Base-by-base conservation (phyloP, 129 eudicot genomes). In the sunflower (Helianthus annuus) region DNA sequence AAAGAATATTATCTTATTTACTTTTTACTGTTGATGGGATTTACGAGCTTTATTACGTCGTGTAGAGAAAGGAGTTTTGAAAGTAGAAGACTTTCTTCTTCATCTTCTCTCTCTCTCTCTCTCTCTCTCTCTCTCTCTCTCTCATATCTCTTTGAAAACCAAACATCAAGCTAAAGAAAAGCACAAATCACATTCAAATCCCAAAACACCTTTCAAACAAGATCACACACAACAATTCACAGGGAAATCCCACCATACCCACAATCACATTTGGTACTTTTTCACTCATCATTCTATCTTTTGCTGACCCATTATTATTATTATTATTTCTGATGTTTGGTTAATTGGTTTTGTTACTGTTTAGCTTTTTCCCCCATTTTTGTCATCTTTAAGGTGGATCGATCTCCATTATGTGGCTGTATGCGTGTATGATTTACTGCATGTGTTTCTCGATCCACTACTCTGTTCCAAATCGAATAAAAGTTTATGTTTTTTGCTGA, bases 41-140 rank as follows among this genome's bases (percentile, higher is more conserved):
- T 55, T 27, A 66, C 73, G 59, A 62, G 62, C 49, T 59, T 59
- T 44, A 12, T 59, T 44, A 12, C 71, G 78, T 74, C 65, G 73
- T 75, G 73, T 36, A 10, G 68, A 76, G 68, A 56, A 75, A 76
- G 68, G 80, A 76, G 80, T 76, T 75, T 66, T 68, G 67, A 76
- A 56, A 66, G 32, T 66, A 54, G 48, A n/a, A 66, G 48, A 66
- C 74, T 76, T 67, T 57, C 80, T 76, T 56, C 65, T 56, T 6
- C 60, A 19, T 27, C 32, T 27, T 34, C 10, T 75, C 65, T 49
- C 34, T 56, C 73, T 65, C 49, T n/a, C n/a, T n/a, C n/a, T n/a
- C n/a, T n/a, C n/a, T n/a, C n/a, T n/a, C n/a, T n/a, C n/a, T n/a
- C n/a, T n/a, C n/a, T n/a, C n/a, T n/a, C n/a, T n/a, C n/a, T n/a